Conservation (phyloP, 352 stramenopile species). For the Hyaloperonospora arabidopsidis region DNA sequence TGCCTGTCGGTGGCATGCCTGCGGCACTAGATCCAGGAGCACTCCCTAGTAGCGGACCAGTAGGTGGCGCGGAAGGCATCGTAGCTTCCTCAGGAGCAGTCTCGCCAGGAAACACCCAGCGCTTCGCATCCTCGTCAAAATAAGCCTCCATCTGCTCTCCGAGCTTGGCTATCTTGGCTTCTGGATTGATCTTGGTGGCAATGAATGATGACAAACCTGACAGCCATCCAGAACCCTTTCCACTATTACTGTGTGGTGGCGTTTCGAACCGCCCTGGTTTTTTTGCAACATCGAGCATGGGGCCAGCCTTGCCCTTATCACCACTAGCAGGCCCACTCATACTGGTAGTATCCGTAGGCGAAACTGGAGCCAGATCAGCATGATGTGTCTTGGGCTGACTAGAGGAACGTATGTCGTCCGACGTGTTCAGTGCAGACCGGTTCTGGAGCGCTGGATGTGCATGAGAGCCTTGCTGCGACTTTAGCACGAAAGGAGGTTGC, state of each 20-base stretch:
- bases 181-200: conserved; percentile 71
- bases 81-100: conserved; percentile 46
- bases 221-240: conserved; percentile 53
- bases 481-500: conserved; percentile 19
- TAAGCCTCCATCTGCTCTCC: conserved; percentile 74
- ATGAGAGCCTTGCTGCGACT: conserved; percentile 14
- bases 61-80: conserved; percentile 67
- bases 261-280: conserved; percentile 70
- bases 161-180: conserved; percentile 75
- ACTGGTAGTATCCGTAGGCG: conserved; percentile 10
- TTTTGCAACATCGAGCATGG: conserved; percentile 56
- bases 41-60: conserved; percentile 47
- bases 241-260: conserved; percentile 58
- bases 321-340: conserved; percentile 51
- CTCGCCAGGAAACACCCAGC: conserved; percentile 85
- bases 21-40: conserved; percentile 31
- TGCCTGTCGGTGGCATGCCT: conserved; percentile 32
- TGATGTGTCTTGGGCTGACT: conserved; percentile 18
- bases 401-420: conserved; percentile 4
- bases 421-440: conserved; percentile 9
- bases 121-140: conserved; percentile 73
- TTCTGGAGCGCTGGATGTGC: conserved; percentile 17
- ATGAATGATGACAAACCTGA: conserved; percentile 62
- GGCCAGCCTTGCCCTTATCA: conserved; percentile 65
- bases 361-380: conserved; percentile 19